Percentiles rank a stretch among this genome's conserved stretches.
Evolutionary conservation across 768 basidiomycete genomes (phyloP).

Genomic region (Naganishia kalamii): DNA sequence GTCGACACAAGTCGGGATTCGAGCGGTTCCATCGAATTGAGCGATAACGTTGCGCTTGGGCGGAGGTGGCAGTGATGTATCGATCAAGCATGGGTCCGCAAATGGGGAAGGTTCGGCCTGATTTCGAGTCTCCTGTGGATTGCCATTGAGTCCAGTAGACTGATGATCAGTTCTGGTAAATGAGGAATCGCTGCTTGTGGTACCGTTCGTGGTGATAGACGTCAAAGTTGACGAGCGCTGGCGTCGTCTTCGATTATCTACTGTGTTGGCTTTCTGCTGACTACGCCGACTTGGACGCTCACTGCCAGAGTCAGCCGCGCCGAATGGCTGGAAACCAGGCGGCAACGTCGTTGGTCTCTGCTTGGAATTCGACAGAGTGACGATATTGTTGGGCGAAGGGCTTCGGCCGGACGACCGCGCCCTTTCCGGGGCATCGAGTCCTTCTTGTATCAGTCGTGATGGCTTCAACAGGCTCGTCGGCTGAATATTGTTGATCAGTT

Average conservation of each 20-base stretch:
- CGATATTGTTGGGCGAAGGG: not conserved
- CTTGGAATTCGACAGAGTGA: not conserved
- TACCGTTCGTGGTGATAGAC: not conserved
- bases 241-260: no score
- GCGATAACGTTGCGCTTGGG: not conserved
- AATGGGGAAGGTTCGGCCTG: not conserved
- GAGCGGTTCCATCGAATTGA: not conserved
- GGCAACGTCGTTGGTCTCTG: not conserved
- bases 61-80: not conserved
- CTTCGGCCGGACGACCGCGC: not conserved
- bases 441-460: conserved; percentile 5
- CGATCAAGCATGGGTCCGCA: not conserved
- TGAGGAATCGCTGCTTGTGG: not conserved
- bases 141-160: not conserved
- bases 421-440: not conserved
- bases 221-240: not conserved
- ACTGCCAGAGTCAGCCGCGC: not conserved
- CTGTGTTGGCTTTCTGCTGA: not conserved
- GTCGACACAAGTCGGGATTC: not conserved
- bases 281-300: not conserved
- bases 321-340: not conserved
- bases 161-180: no score
- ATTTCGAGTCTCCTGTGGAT: not conserved
- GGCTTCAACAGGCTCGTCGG: conserved; percentile 7
- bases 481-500: not conserved